Percentiles rank a stretch among this genome's conserved stretches.
These are phyloP conservation scores for Bonia amplexicaulis DNA, from an alignment of 176 grass and related monocot genomes.

Conservation along the genomic window DNA sequence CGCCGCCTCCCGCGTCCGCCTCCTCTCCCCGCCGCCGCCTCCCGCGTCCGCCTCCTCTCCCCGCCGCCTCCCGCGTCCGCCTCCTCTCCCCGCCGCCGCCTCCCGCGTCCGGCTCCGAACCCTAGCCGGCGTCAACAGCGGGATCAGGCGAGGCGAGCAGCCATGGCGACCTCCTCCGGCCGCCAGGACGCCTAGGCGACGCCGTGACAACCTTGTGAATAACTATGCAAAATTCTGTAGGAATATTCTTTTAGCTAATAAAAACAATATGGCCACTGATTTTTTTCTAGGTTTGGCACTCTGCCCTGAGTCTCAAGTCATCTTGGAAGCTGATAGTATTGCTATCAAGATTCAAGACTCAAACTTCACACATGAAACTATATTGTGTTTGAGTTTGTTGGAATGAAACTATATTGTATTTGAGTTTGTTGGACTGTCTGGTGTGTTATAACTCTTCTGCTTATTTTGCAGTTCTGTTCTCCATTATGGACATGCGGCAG, in stretches of 20 bases:
- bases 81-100: too few relatives aligned
- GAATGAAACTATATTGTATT: constrained; percentile 8
- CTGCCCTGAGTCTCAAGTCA: background rate
- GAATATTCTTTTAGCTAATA: background rate
- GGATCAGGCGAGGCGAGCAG: too few relatives aligned
- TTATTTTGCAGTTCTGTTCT: constrained; percentile 80
- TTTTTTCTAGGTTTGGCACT: background rate
- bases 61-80: too few relatives aligned
- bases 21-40: too few relatives aligned
- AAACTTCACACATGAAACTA: background rate
- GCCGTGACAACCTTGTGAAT: too few relatives aligned
- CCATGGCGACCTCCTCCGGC: too few relatives aligned
- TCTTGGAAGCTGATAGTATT: background rate
- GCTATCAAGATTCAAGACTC: constrained; percentile 15
- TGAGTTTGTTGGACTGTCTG: constrained; percentile 17
- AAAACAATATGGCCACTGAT: background rate
- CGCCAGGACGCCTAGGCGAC: too few relatives aligned
- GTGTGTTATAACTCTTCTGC: constrained; percentile 28
- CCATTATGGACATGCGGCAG: constrained; percentile 85
- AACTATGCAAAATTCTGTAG: background rate
- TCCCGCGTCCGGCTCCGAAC: too few relatives aligned
- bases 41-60: too few relatives aligned
- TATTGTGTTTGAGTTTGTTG: constrained; percentile 17
- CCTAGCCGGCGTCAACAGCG: too few relatives aligned
- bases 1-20: too few relatives aligned